Evolutionary conservation across 2,329 filamentous ascomycete genomes (phyloP).

Genomic region (Epichloe gansuensis): DNA sequence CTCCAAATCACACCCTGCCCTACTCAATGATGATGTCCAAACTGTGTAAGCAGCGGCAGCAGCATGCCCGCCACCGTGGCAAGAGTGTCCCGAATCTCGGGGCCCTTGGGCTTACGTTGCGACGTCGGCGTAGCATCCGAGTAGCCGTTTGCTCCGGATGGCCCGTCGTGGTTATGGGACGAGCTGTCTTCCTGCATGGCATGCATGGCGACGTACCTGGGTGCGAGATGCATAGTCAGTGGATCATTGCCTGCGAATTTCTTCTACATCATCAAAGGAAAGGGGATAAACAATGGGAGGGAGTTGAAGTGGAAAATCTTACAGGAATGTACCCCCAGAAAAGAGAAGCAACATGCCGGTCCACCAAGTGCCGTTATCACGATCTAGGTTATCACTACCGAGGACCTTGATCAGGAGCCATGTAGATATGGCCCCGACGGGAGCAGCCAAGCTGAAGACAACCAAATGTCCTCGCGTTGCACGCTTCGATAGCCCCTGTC

Average conservation of each 20-base stretch:
- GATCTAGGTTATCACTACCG: slow-evolving; percentile 46
- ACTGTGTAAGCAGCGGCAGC: slow-evolving; percentile 62
- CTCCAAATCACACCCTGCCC: background rate
- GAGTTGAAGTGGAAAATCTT: slow-evolving; percentile 24
- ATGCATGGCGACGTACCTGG: slow-evolving; percentile 93
- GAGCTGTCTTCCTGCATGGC: slow-evolving; percentile 74
- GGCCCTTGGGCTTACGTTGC: slow-evolving; percentile 41
- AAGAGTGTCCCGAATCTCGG: slow-evolving; percentile 55
- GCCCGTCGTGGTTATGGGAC: slow-evolving; percentile 39
- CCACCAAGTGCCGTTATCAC: slow-evolving; percentile 64
- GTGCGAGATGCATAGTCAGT: background rate
- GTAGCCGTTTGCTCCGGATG: slow-evolving; percentile 39
- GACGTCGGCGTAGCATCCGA: slow-evolving; percentile 31
- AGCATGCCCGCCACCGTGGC: slow-evolving; percentile 67
- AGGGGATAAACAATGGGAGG: background rate
- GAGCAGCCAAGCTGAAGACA: slow-evolving; percentile 84
- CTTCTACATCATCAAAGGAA: background rate
- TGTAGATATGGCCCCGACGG: slow-evolving; percentile 71
- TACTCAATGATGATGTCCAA: slow-evolving; percentile 52
- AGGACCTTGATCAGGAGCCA: slow-evolving; percentile 69
- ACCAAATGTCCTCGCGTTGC: slow-evolving; percentile 74
- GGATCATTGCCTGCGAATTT: background rate
- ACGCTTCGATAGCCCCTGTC: slow-evolving; percentile 82
- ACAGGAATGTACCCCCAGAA: slow-evolving; percentile 91
- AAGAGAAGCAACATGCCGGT: slow-evolving; percentile 92